These are phyloP conservation scores for Cytospora piceicola DNA, from an alignment of 2,329 filamentous ascomycete species.

Conservation along the genomic window DNA sequence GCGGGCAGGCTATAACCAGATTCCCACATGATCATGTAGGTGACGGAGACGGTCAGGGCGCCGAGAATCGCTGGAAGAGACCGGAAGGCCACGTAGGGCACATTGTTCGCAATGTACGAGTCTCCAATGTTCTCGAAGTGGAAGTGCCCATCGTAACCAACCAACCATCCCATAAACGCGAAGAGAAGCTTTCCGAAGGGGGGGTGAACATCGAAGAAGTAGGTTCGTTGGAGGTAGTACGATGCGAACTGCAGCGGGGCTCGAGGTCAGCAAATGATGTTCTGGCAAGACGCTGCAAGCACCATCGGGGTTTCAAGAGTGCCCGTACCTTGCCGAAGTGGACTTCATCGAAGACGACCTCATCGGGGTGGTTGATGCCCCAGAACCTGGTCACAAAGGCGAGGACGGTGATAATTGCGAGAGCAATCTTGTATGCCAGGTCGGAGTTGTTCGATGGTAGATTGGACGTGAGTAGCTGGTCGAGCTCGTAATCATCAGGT, in stretches of 20 bases:
- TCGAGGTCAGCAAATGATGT: slow-evolving; percentile 28
- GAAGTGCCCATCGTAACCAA: slow-evolving; percentile 96
- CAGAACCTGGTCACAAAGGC: slow-evolving; percentile 94
- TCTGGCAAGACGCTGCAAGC: background rate
- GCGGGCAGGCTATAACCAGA: slow-evolving; percentile 96
- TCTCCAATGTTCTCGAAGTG: slow-evolving; percentile 99
- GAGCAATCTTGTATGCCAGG: slow-evolving; percentile 81
- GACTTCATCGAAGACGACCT: slow-evolving; percentile 98
- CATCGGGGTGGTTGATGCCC: slow-evolving; percentile 91
- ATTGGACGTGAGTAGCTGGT: slow-evolving; percentile 52
- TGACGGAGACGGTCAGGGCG: slow-evolving; percentile 88
- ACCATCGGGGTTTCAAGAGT: slow-evolving; percentile 17
- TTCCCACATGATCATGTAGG: slow-evolving; percentile 99
- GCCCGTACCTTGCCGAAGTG: slow-evolving; percentile 93
- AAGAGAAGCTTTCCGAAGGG: slow-evolving; percentile 98
- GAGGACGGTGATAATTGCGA: slow-evolving; percentile 76
- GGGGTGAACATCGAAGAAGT: slow-evolving; percentile 99
- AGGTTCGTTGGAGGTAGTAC: slow-evolving; percentile 91
- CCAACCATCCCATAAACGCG: slow-evolving; percentile 94
- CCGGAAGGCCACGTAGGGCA: slow-evolving; percentile 95
- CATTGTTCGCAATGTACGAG: slow-evolving; percentile 95
- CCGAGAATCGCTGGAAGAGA: slow-evolving; percentile 91
- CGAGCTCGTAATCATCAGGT: slow-evolving; percentile 52
- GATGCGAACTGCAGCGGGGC: slow-evolving; percentile 63
- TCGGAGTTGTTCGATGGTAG: slow-evolving; percentile 58